Percentiles rank a stretch among this genome's conserved stretches.
These are phyloP conservation scores for Candida sp. DNA, from an alignment of 1,139 yeast species.

Conservation along the genomic window DNA sequence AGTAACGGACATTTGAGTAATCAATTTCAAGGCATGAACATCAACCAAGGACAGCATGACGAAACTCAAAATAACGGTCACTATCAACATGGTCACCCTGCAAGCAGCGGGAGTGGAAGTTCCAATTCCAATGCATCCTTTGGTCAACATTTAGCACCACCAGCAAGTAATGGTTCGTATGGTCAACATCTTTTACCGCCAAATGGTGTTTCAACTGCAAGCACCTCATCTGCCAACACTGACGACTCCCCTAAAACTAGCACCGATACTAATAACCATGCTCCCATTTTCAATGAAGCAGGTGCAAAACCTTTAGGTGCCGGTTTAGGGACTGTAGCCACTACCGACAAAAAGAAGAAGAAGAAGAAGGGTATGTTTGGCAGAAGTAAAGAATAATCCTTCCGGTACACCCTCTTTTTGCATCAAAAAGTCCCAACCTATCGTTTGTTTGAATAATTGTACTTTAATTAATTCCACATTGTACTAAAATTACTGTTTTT, in stretches of 20 bases:
- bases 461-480: no score
- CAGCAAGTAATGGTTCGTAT: conserved; percentile 4
- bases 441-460: neutral
- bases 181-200: conserved; percentile 25
- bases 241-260: conserved; percentile 29
- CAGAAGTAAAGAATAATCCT: conserved; percentile 4
- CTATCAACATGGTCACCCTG: conserved; percentile 6
- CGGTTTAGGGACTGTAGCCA: conserved; percentile 11
- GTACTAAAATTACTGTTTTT: neutral
- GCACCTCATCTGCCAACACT: conserved; percentile 22
- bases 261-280: conserved; percentile 11
- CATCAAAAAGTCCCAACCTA: neutral
- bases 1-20: conserved; percentile 4
- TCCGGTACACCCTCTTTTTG: neutral
- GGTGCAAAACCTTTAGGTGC: conserved; percentile 36
- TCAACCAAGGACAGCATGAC: conserved; percentile 7
- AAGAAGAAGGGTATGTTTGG: conserved; percentile 31
- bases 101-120: neutral
- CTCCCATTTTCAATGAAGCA: conserved; percentile 12
- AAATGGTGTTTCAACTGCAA: conserved; percentile 23
- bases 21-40: conserved; percentile 3
- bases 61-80: conserved; percentile 3
- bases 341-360: conserved; percentile 22
- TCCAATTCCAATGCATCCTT: conserved; percentile 5
- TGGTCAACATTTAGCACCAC: neutral